Conservation (phyloP, 345 rosid genomes). For the Eucalyptus caleyi region DNA sequence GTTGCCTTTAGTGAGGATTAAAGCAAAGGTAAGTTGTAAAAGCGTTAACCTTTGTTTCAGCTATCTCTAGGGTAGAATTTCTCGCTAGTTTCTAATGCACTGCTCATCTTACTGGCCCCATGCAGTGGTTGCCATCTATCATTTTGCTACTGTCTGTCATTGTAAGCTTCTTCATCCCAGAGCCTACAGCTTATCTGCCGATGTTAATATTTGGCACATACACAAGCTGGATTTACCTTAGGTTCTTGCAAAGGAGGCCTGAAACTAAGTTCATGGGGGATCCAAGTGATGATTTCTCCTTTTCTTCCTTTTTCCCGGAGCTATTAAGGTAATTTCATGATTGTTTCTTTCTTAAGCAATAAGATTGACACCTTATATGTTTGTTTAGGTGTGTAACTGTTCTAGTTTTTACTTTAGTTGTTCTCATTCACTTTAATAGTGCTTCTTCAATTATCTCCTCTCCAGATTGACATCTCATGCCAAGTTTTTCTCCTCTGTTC, state of each 20-base stretch:
- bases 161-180: constrained; percentile 62
- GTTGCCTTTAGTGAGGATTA: constrained; percentile 55
- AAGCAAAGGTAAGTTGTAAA: constrained; percentile 57
- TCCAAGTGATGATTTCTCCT: constrained; percentile 88
- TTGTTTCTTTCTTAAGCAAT: neutral
- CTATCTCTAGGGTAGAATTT: neutral
- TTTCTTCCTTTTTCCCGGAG: constrained; percentile 93
- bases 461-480: neutral
- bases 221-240: constrained; percentile 86
- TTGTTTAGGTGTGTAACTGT: neutral
- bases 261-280: constrained; percentile 90
- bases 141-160: constrained; percentile 52
- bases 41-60: neutral
- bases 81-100: neutral
- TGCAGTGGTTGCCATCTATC: constrained; percentile 96
- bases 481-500: neutral
- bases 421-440: neutral
- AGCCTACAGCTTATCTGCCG: constrained; percentile 78
- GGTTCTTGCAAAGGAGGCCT: constrained; percentile 78
- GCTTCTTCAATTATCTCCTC: neutral
- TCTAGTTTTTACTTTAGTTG: neutral
- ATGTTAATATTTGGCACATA: constrained; percentile 86
- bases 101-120: neutral
- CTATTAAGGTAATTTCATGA: constrained; percentile 29
- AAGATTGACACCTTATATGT: neutral